Evolutionary conservation across 2,329 filamentous ascomycete species (phyloP).

Genomic region (Stemphylium beticola): DNA sequence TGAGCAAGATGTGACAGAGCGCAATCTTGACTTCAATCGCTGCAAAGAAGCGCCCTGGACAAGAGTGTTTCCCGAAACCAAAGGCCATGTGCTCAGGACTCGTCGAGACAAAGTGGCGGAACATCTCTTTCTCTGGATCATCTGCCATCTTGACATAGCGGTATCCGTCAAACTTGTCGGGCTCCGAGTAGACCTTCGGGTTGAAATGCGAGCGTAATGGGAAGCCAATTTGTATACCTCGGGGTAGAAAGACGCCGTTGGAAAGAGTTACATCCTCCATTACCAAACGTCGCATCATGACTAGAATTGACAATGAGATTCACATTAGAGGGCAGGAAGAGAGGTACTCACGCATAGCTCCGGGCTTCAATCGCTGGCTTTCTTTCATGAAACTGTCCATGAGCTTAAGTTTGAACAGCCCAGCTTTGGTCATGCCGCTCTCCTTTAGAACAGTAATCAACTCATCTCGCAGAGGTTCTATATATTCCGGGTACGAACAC

Average conservation of each 20-base stretch:
- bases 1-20: background rate
- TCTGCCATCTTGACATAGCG: constrained; percentile 18
- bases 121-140: constrained; percentile 5
- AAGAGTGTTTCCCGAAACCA: constrained; percentile 14
- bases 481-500: constrained; percentile 26
- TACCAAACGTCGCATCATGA: constrained; percentile 33
- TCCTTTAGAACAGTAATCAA: constrained; percentile 26
- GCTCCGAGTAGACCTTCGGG: constrained; percentile 8
- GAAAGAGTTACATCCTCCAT: constrained; percentile 29
- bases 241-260: constrained; percentile 34
- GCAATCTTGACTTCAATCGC: background rate
- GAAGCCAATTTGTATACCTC: constrained; percentile 10
- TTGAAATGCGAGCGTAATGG: constrained; percentile 6
- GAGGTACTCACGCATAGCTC: background rate
- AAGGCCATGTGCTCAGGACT: constrained; percentile 20
- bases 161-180: constrained; percentile 15
- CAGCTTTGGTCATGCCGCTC: constrained; percentile 35
- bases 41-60: background rate
- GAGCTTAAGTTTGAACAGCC: constrained; percentile 36
- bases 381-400: constrained; percentile 47
- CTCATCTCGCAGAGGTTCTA: constrained; percentile 34
- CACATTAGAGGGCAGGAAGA: background rate
- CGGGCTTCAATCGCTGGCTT: constrained; percentile 32
- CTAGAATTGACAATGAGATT: constrained; percentile 19
- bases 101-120: constrained; percentile 15